These are phyloP conservation scores for Pachysandra terminalis DNA, from an alignment of 164 flowering plant species.

Conservation along the genomic window DNA sequence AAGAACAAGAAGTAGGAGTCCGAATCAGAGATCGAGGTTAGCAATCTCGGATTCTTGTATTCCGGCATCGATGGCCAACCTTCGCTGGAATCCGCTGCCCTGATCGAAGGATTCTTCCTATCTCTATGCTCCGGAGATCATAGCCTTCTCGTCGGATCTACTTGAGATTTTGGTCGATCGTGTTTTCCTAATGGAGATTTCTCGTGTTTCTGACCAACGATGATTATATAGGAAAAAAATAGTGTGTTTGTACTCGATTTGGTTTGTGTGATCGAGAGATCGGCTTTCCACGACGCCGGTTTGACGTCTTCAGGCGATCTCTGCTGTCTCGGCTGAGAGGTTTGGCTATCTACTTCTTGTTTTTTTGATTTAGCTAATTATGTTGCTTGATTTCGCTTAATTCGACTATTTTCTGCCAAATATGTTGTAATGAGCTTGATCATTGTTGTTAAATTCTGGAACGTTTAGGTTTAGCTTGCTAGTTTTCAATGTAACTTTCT, in stretches of 20 bases:
- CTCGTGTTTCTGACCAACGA: constrained; percentile 43
- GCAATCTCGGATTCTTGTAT: constrained; percentile 72
- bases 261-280: constrained; percentile 87
- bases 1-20: constrained; percentile 1
- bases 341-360: constrained; percentile 13
- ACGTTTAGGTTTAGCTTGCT: too few species aligned
- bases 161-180: constrained; percentile 54
- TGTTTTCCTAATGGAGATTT: too few species aligned
- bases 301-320: constrained; percentile 86
- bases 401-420: too few species aligned
- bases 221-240: constrained; percentile 93
- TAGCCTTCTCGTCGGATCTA: constrained; percentile 94
- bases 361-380: too few species aligned
- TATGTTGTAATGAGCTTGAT: too few species aligned
- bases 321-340: constrained; percentile 94
- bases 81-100: constrained; percentile 78
- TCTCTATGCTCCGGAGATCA: constrained; percentile 69
- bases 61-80: too few species aligned
- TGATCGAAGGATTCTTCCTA: constrained; percentile 65
- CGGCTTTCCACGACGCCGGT: constrained; percentile 89
- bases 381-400: too few species aligned
- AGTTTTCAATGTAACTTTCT: too few species aligned
- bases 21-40: constrained; percentile 49
- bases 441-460: too few species aligned
- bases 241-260: constrained; percentile 92